Conservation (phyloP, 2,329 filamentous ascomycete species). For the Ascochyta lentis region DNA sequence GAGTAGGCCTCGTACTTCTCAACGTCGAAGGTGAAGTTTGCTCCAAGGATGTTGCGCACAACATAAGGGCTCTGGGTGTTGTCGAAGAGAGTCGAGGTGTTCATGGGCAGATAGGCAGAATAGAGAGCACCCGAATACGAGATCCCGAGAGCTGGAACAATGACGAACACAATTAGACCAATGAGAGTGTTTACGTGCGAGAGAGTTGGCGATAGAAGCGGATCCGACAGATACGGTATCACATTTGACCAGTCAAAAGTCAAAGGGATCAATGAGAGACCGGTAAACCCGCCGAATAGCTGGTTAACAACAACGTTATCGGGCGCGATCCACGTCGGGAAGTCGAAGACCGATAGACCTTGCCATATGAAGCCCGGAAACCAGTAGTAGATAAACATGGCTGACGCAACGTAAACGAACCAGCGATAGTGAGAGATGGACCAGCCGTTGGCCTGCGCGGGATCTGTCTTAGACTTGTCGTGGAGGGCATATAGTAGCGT, state of each 20-base stretch:
- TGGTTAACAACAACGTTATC: conserved; percentile 37
- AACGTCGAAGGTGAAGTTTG: conserved; percentile 67
- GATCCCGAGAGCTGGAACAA: conserved; percentile 64
- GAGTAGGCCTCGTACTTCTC: conserved; percentile 68
- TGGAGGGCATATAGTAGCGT: conserved; percentile 35
- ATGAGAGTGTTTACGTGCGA: conserved; percentile 76
- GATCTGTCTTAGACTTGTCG: conserved; percentile 25
- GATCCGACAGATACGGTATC: conserved; percentile 22
- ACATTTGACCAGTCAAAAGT: conserved; percentile 37
- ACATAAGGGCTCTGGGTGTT: conserved; percentile 72
- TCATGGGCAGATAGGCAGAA: conserved; percentile 54
- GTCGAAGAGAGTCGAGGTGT: conserved; percentile 73
- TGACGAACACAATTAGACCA: conserved; percentile 65
- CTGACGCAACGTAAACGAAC: conserved; percentile 30
- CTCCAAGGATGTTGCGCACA: conserved; percentile 66
- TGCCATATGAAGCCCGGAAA: conserved; percentile 32
- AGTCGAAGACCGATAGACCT: conserved; percentile 27
- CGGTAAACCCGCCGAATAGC: conserved; percentile 33
- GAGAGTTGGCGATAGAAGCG: conserved; percentile 29
- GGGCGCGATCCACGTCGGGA: conserved; percentile 37
- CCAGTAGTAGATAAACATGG: conserved; percentile 35
- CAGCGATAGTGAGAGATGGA: conserved; percentile 33
- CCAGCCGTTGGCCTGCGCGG: conserved; percentile 30
- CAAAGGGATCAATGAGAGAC: conserved; percentile 30
- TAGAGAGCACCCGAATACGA: conserved; percentile 74